Evolutionary conservation across 371 early-diverging fungal genomes (phyloP), one percentile per base, ranked within the genome.

Genomic region (Lichtheimia ramosa): DNA sequence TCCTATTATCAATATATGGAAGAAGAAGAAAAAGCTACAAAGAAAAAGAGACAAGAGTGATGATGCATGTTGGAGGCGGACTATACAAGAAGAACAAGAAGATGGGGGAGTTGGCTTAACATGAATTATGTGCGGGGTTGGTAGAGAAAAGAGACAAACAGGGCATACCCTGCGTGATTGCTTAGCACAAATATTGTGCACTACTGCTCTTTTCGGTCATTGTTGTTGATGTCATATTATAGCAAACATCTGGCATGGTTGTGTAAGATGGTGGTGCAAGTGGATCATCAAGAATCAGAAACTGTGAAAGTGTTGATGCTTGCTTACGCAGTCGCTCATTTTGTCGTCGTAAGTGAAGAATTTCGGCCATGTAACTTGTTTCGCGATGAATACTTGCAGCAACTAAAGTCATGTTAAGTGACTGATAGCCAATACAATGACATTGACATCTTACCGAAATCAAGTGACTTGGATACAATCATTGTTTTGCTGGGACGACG

Each of bases 401-500:
- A n/a, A 46, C 46, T 46, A 46, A 2, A 18, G 10, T 16, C 15
- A 34, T 16, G 46, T 46, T 8, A 46, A n/a, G 0, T 10, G n/a
- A 7, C 10, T 46, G 46, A 18, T 46, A 5, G 7, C 10, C 0
- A 7, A 46, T 14, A 46, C 2, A 6, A 46, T 14, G 18, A 46
- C 1, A 2, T 46, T n/a, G 46, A 46, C 21, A 23, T 21, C 55
- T 59, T 74, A 77, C 78, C 79, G 69, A 73, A 87, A n/a, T 88
- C 88, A 20, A 89, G 79, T n/a, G 88, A 85, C 70, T 88, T 87
- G 28, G 85, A 74, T 28, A 90, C 91, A 65, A 92, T 92, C 66
- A 86, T 85, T 40, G 89, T 86, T 61, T 92, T 92, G 59, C 88
- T 87, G 18, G 92, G 92, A 52, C 89, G 77, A 49, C 89, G 82